Conservation (phyloP, 1,284 basidiomycete species). For the Xanthoconium separans region DNA sequence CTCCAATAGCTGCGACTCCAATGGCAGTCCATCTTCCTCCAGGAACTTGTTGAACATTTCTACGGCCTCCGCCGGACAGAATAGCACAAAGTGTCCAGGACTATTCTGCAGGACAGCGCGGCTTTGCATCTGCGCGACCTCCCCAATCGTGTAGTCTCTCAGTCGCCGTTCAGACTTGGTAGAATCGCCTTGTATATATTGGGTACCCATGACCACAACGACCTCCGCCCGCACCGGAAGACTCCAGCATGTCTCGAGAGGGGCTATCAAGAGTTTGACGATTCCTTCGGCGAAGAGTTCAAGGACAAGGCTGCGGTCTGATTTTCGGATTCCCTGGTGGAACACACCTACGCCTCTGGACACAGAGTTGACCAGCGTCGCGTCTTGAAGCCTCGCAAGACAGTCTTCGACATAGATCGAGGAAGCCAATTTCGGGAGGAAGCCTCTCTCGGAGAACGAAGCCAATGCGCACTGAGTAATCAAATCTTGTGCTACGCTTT, state of each 20-base stretch:
- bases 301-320: constrained; percentile 78
- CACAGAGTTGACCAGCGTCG: constrained; percentile 69
- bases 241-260: constrained; percentile 85
- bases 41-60: constrained; percentile 82
- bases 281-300: constrained; percentile 83
- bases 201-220: constrained; percentile 92
- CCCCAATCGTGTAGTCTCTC: constrained; percentile 77
- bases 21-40: constrained; percentile 81
- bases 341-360: constrained; percentile 91
- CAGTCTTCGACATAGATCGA: constrained; percentile 63
- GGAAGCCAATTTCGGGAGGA: constrained; percentile 57
- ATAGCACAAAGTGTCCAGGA: constrained; percentile 74
- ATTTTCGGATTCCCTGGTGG: constrained; percentile 68
- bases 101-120: constrained; percentile 68
- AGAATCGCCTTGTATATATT: constrained; percentile 67
- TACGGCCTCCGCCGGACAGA: constrained; percentile 83
- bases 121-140: constrained; percentile 91
- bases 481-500: constrained; percentile 78
- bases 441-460: constrained; percentile 69
- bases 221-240: constrained; percentile 77
- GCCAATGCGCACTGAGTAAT: constrained; percentile 86
- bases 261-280: constrained; percentile 80
- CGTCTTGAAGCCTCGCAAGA: constrained; percentile 63
- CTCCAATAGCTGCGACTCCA: constrained; percentile 80
- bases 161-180: constrained; percentile 62